These are phyloP conservation scores for Dacryopinax spathularia DNA, from an alignment of 768 basidiomycete genomes.

Conservation along the genomic window DNA sequence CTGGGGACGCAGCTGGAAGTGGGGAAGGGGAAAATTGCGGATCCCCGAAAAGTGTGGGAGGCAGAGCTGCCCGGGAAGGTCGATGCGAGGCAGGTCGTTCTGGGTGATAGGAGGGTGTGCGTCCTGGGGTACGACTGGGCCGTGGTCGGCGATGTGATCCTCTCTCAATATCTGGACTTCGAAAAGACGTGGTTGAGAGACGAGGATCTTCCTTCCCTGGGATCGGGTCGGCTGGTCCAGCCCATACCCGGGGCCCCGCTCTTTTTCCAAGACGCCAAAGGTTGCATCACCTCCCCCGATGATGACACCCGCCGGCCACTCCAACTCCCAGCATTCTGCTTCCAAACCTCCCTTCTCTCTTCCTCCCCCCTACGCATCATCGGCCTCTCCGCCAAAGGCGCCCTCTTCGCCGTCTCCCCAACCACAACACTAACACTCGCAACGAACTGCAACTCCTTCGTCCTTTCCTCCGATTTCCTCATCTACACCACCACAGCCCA, in stretches of 20 bases:
- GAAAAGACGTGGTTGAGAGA: background rate
- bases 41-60: conserved; percentile 17
- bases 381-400: conserved; percentile 52
- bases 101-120: conserved; percentile 10
- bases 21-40: conserved; percentile 21
- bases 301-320: conserved; percentile 4
- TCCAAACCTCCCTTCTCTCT: conserved; percentile 11
- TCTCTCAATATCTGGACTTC: background rate
- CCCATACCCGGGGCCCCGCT: conserved; percentile 37
- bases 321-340: conserved; percentile 11
- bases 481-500: conserved; percentile 78
- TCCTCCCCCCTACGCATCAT: conserved; percentile 30
- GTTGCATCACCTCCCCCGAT: conserved; percentile 17
- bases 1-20: conserved; percentile 42
- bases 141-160: conserved; percentile 10
- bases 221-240: conserved; percentile 13
- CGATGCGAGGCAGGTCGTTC: conserved; percentile 8
- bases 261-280: conserved; percentile 37
- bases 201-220: conserved; percentile 9
- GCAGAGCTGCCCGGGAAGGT: background rate
- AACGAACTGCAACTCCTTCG: conserved; percentile 45
- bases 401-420: conserved; percentile 39
- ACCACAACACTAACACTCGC: conserved; percentile 17
- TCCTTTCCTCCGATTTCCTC: conserved; percentile 46
- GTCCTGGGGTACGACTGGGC: conserved; percentile 10